Conservation (phyloP, 2,329 filamentous ascomycete species). For the Curvularia sp. region DNA sequence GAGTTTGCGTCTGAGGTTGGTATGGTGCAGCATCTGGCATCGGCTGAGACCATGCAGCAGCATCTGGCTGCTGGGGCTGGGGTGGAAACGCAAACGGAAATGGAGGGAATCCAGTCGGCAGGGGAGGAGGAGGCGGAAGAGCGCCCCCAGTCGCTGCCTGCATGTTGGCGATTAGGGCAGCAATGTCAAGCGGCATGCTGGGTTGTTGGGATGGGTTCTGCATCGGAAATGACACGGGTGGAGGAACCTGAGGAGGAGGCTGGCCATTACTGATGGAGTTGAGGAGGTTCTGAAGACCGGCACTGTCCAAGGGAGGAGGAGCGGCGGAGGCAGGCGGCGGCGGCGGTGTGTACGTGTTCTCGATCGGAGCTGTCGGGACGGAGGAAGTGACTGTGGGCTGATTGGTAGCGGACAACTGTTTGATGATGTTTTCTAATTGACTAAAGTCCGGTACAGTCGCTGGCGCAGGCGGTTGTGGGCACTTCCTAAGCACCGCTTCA, state of each 20-base stretch:
- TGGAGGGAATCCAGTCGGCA: conserved; percentile 31
- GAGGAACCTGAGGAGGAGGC: conserved; percentile 23
- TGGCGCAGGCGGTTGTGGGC: conserved; percentile 28
- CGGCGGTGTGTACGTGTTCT: conserved; percentile 31
- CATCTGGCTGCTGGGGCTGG: conserved; percentile 22
- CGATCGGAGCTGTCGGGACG: conserved; percentile 22
- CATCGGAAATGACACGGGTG: conserved; percentile 20
- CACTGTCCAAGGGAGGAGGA: conserved; percentile 34
- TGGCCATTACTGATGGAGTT: conserved; percentile 27
- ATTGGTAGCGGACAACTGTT: conserved; percentile 32
- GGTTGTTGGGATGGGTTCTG: conserved; percentile 27
- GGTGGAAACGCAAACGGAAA: conserved; percentile 26
- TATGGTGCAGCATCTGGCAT: conserved; percentile 18
- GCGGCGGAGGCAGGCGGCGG: conserved; percentile 25
- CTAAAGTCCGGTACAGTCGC: conserved; percentile 32
- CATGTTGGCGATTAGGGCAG: conserved; percentile 36
- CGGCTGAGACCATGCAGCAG: conserved; percentile 24
- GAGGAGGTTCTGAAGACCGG: conserved; percentile 41
- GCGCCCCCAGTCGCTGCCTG: conserved; percentile 27
- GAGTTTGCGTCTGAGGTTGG: conserved; percentile 22
- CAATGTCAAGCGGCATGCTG: conserved; percentile 29
- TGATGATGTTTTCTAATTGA: conserved; percentile 40
- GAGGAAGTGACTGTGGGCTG: conserved; percentile 13
- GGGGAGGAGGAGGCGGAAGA: conserved; percentile 35
- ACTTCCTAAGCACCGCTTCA: conserved; percentile 33